A percentile compares a stretch with the other conserved stretches of the same genome.
These are phyloP conservation scores for Phytophthora ohioensis DNA, from an alignment of 352 stramenopile genomes.

Conservation along the genomic window DNA sequence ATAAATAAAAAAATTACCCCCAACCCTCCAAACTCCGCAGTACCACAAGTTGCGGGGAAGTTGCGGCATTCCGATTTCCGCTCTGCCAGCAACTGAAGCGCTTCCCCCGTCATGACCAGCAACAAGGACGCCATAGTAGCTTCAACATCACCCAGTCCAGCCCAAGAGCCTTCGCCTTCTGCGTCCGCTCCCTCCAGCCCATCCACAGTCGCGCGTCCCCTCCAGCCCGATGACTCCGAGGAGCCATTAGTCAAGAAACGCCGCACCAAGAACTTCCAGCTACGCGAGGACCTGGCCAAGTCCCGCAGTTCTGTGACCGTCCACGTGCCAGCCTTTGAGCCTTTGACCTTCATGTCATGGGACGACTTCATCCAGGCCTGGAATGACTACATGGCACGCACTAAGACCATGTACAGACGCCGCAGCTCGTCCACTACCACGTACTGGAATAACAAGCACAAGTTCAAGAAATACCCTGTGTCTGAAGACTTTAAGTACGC, in stretches of 20 bases:
- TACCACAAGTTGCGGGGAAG: no score
- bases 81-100: conserved; percentile 25
- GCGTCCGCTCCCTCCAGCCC: not conserved
- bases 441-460: conserved; percentile 83
- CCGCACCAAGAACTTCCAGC: conserved; percentile 85
- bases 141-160: conserved; percentile 12
- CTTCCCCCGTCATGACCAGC: conserved; percentile 10
- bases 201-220: not conserved
- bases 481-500: conserved; percentile 81
- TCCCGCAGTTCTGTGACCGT: conserved; percentile 54
- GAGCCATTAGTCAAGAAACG: conserved; percentile 74
- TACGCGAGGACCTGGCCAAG: conserved; percentile 76
- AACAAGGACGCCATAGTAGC: conserved; percentile 23
- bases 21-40: no score
- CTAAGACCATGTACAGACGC: conserved; percentile 81
- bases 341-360: conserved; percentile 68
- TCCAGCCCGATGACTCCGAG: conserved; percentile 17
- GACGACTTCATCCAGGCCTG: conserved; percentile 74
- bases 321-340: conserved; percentile 57
- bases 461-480: conserved; percentile 75
- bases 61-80: conserved; percentile 4
- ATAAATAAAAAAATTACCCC: no score
- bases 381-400: conserved; percentile 70
- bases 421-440: conserved; percentile 75
- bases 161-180: not conserved